A percentile compares a stretch with the other conserved stretches of the same genome.
These are phyloP conservation scores for Colletotrichum sp. DNA, from an alignment of 2,329 filamentous ascomycete species.

Conservation along the genomic window DNA sequence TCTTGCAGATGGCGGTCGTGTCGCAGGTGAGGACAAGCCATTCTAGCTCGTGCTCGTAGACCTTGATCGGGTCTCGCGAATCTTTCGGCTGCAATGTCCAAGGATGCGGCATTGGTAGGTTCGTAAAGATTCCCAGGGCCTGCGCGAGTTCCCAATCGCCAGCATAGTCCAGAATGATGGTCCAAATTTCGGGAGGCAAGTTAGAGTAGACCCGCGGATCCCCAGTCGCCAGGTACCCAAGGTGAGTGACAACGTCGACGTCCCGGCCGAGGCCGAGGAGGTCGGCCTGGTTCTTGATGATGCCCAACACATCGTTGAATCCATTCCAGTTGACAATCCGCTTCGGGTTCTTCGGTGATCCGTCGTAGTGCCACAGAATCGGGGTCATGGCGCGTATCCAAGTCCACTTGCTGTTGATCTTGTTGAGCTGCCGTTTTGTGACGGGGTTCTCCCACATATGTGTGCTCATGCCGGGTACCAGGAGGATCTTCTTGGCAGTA, in stretches of 20 bases:
- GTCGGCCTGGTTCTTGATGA: constrained; percentile 79
- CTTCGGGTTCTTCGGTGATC: constrained; percentile 49
- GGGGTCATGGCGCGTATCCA: constrained; percentile 86
- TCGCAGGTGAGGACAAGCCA: constrained; percentile 81
- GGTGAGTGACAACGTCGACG: constrained; percentile 59
- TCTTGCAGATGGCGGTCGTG: constrained; percentile 73
- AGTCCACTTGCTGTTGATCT: constrained; percentile 82
- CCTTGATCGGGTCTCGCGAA: constrained; percentile 68
- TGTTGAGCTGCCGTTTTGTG: constrained; percentile 85
- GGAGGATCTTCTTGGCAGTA: constrained; percentile 80
- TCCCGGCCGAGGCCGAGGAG: constrained; percentile 76
- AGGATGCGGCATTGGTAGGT: constrained; percentile 71
- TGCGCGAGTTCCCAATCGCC: constrained; percentile 91
- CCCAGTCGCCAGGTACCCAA: constrained; percentile 37
- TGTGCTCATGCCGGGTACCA: constrained; percentile 88
- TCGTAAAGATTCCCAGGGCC: constrained; percentile 81
- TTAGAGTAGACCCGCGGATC: constrained; percentile 42
- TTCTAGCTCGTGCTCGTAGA: constrained; percentile 80
- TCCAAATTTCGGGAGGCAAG: constrained; percentile 88
- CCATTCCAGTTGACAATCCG: constrained; percentile 65
- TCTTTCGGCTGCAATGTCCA: constrained; percentile 69
- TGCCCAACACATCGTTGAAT: constrained; percentile 74
- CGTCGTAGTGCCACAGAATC: constrained; percentile 81
- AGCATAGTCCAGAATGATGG: constrained; percentile 82
- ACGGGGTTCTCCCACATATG: constrained; percentile 91